These are phyloP conservation scores for Viridothelium virens DNA, from an alignment of 495 filamentous ascomycete genomes.

Conservation along the genomic window DNA sequence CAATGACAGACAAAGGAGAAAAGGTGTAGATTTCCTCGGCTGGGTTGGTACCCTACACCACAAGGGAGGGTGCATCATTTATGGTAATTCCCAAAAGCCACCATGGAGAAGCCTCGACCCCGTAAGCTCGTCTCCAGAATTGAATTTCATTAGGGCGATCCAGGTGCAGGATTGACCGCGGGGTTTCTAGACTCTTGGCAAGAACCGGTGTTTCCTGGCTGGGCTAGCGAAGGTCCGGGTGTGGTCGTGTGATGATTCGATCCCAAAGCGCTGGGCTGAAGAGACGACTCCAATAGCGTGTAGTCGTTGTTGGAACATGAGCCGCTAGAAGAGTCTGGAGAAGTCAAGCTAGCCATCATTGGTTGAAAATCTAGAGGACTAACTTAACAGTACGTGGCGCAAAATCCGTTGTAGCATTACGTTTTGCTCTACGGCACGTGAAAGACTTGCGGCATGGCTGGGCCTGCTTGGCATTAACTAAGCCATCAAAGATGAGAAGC, in stretches of 20 bases:
- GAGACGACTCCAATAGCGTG: background rate
- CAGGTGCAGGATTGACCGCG: background rate
- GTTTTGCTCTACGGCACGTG: background rate
- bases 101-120: background rate
- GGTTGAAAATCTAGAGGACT: background rate
- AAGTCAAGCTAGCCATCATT: background rate
- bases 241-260: background rate
- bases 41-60: background rate
- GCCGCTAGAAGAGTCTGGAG: background rate
- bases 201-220: background rate
- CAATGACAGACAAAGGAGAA: background rate
- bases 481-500: background rate
- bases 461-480: background rate
- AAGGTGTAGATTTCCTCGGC: background rate
- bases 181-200: slow-evolving; percentile 10
- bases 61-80: background rate
- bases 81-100: background rate
- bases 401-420: background rate
- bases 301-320: no score
- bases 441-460: background rate
- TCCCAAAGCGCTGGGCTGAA: background rate
- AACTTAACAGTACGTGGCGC: background rate
- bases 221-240: background rate
- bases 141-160: background rate
- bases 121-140: background rate